These are phyloP conservation scores for Pleurotus pulmonarius DNA, from an alignment of 768 basidiomycete genomes.

Conservation along the genomic window DNA sequence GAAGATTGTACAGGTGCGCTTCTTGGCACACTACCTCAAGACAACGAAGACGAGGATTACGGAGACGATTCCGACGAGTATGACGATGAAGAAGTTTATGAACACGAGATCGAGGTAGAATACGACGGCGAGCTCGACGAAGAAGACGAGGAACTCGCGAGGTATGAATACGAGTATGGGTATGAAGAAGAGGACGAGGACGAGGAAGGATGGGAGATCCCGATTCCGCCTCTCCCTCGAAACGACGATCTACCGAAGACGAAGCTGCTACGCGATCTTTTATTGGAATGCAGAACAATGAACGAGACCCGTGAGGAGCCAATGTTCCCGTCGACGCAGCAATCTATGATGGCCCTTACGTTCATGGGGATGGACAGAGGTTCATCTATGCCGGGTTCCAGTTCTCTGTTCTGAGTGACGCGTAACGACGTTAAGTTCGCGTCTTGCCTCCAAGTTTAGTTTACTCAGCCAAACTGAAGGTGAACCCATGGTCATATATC, in stretches of 20 bases:
- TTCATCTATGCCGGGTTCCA: no score
- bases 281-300: slow-evolving; percentile 57
- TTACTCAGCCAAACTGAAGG: no score
- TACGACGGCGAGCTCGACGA: slow-evolving; percentile 21
- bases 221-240: slow-evolving; percentile 24
- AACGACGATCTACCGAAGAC: slow-evolving; percentile 23
- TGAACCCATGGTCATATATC: no score
- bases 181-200: slow-evolving; percentile 26
- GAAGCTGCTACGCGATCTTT: slow-evolving; percentile 46
- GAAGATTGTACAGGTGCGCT: slow-evolving; percentile 75
- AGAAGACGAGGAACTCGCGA: slow-evolving; percentile 25
- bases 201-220: slow-evolving; percentile 22
- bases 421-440: no score
- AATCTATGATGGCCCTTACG: no score
- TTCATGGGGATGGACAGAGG: no score
- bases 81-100: slow-evolving; percentile 26
- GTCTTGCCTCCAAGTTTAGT: no score
- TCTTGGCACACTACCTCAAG: slow-evolving; percentile 48
- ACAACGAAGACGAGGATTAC: slow-evolving; percentile 22
- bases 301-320: slow-evolving; percentile 37
- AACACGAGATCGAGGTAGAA: slow-evolving; percentile 26
- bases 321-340: slow-evolving; percentile 16
- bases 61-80: slow-evolving; percentile 22
- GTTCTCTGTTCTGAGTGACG: no score
- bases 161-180: slow-evolving; percentile 23